Conservation (phyloP, 108 stramenopile genomes). For the Fragilariopsis cylindrus region DNA sequence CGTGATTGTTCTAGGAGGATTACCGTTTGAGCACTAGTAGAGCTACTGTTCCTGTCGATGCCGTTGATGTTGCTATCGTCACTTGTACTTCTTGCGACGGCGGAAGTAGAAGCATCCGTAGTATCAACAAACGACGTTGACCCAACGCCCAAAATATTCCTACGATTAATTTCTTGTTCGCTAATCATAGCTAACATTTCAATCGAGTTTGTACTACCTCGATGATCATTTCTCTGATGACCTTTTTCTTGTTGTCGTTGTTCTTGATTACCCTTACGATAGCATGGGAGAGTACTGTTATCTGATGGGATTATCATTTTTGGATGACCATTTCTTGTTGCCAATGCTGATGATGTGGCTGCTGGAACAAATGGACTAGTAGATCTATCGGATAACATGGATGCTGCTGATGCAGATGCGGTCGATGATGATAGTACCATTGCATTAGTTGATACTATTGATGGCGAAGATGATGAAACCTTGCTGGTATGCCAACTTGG, state of each 20-base stretch:
- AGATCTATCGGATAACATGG: no score
- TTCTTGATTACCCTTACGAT: not conserved
- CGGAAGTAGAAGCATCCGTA: no score
- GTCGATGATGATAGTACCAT: no score
- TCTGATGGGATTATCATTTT: not conserved
- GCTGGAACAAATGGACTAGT: no score
- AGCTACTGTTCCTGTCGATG: not conserved
- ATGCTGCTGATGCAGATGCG: no score
- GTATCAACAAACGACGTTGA: no score
- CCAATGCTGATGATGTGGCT: no score
- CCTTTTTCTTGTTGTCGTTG: not conserved
- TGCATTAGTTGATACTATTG: no score
- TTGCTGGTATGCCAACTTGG: no score
- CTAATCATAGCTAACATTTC: conserved; percentile 56
- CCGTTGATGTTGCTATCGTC: not conserved
- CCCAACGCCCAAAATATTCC: not conserved
- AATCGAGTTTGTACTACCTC: conserved; percentile 24
- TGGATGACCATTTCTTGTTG: no score
- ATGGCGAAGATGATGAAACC: no score
- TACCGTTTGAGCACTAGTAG: not conserved
- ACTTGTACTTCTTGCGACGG: not conserved
- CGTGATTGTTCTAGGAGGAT: no score
- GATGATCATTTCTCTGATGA: not conserved
- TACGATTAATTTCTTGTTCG: conserved; percentile 21
- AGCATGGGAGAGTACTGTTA: not conserved